A percentile compares a stretch with the other conserved stretches of the same genome.
These are phyloP conservation scores for Aspergillus brunneoviolaceus DNA, from an alignment of 2,329 filamentous ascomycete genomes.

Conservation along the genomic window DNA sequence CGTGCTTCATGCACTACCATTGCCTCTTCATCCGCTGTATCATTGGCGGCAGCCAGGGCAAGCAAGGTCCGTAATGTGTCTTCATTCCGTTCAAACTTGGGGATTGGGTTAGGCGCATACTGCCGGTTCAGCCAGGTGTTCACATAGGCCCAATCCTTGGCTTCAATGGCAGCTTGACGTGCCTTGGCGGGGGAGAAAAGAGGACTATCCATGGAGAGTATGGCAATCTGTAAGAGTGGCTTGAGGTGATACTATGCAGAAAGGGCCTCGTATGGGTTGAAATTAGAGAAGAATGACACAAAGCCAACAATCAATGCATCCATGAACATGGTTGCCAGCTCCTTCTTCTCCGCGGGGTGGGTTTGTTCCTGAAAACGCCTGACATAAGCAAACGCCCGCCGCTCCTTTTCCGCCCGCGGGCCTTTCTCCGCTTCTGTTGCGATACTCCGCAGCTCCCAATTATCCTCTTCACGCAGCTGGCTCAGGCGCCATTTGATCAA, in stretches of 20 bases:
- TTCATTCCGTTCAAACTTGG: slow-evolving; percentile 80
- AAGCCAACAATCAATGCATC: too few species aligned
- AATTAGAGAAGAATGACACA: background rate
- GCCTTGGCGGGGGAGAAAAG: slow-evolving; percentile 63
- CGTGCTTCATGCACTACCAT: slow-evolving; percentile 37
- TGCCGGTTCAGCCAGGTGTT: slow-evolving; percentile 77
- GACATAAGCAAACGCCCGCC: background rate
- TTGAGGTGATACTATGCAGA: background rate
- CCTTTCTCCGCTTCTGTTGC: slow-evolving; percentile 17
- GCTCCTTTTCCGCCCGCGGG: background rate
- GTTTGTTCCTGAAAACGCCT: background rate
- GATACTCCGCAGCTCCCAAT: slow-evolving; percentile 22
- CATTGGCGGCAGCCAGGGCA: slow-evolving; percentile 71
- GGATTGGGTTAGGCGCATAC: slow-evolving; percentile 63
- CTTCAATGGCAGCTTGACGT: slow-evolving; percentile 74
- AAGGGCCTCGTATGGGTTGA: background rate
- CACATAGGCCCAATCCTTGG: slow-evolving; percentile 88
- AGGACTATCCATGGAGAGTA: slow-evolving; percentile 35
- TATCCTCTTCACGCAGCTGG: background rate
- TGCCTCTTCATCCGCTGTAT: slow-evolving; percentile 57
- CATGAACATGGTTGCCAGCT: too few species aligned
- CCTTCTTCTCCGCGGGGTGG: background rate
- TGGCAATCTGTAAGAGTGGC: slow-evolving; percentile 2
- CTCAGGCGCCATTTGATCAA: slow-evolving; percentile 2
- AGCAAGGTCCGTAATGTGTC: slow-evolving; percentile 77